These are phyloP conservation scores for Polytrichum commune DNA, from an alignment of 225 moss, liverwort and hornwort genomes.

Conservation along the genomic window DNA sequence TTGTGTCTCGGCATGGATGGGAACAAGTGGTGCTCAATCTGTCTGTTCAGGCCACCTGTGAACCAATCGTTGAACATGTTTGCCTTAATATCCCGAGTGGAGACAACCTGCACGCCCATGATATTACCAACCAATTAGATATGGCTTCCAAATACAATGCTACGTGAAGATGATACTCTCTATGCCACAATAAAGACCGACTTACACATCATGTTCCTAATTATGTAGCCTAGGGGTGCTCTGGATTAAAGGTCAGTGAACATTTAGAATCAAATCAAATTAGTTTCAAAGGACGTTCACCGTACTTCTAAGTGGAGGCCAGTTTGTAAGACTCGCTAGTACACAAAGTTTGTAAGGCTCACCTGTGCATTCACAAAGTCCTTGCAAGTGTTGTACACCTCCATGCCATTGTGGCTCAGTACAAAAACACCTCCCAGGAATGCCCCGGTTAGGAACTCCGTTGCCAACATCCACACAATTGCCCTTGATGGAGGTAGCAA, in stretches of 20 bases:
- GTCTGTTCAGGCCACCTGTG: conserved; percentile 92
- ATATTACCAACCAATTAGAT: neutral
- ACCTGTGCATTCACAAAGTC: conserved; percentile 90
- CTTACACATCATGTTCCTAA: too few relatives aligned
- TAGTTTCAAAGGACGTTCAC: too few relatives aligned
- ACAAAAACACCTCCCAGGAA: conserved; percentile 88
- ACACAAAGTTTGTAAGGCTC: neutral
- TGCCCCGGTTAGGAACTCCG: conserved; percentile 73
- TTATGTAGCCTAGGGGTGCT: too few relatives aligned
- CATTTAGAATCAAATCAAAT: too few relatives aligned
- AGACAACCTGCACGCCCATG: conserved; percentile 38
- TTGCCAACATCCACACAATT: conserved; percentile 61
- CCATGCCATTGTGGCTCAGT: conserved; percentile 97
- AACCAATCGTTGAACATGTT: conserved; percentile 95
- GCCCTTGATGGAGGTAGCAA: conserved; percentile 61
- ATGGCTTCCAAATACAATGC: too few relatives aligned
- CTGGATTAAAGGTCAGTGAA: too few relatives aligned
- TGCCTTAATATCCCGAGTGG: conserved; percentile 81
- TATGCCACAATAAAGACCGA: too few relatives aligned
- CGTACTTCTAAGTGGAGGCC: too few relatives aligned
- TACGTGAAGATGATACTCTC: too few relatives aligned
- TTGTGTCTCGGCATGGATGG: conserved; percentile 90
- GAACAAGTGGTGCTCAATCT: conserved; percentile 96
- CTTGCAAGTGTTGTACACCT: conserved; percentile 83
- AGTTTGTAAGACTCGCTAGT: too few relatives aligned